These are phyloP conservation scores for Fusarium falciforme DNA, from an alignment of 2,329 filamentous ascomycete species.

Conservation along the genomic window DNA sequence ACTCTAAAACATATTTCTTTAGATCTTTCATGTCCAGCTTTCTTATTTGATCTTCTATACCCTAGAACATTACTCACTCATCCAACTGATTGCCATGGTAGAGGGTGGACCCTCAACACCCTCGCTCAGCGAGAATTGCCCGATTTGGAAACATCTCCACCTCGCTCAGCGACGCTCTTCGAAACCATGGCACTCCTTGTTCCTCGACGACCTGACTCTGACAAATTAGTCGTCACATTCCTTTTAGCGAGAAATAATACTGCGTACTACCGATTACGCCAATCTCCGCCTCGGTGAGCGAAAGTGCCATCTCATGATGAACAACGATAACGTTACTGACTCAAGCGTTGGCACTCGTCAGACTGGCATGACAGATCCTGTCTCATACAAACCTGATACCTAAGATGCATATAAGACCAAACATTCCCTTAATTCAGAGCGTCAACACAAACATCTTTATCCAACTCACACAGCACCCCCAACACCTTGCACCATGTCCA, in stretches of 20 bases:
- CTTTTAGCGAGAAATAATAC: neutral
- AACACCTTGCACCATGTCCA: neutral
- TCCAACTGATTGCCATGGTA: neutral
- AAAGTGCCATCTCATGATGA: neutral
- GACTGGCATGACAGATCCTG: too few species aligned
- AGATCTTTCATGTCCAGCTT: neutral
- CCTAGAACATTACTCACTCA: too few species aligned
- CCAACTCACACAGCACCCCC: neutral
- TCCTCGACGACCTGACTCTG: neutral
- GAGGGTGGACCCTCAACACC: neutral
- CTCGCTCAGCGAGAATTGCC: neutral
- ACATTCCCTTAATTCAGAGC: accelerated
- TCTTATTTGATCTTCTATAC: neutral
- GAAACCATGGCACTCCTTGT: neutral
- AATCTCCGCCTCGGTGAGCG: conserved; percentile 10
- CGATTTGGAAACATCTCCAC: neutral
- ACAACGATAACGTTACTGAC: neutral
- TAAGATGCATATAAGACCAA: neutral
- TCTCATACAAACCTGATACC: accelerated
- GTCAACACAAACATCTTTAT: neutral
- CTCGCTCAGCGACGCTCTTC: neutral
- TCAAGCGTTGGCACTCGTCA: accelerated
- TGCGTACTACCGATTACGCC: neutral
- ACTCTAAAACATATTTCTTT: too few species aligned
- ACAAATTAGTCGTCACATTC: neutral